Base-by-base conservation (phyloP, 2,329 filamentous ascomycete species). In the Exophiala phaeomuriformis region DNA sequence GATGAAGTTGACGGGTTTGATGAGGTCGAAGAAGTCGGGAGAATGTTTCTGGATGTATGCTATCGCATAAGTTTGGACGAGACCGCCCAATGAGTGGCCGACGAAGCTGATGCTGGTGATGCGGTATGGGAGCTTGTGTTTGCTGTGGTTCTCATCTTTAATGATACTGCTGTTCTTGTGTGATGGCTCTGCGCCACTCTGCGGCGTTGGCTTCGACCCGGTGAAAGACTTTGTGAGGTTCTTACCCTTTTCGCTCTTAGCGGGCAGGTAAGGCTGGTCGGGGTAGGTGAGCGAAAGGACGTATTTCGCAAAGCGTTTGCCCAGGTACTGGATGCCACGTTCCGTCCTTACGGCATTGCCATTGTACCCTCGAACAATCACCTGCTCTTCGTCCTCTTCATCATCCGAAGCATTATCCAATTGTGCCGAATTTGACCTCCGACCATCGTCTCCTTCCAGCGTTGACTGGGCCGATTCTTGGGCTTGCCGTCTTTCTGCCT, bases 271-370 rank as follows among this genome's bases (percentile, higher is more conserved):
- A 3, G 91, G 90, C 64, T 97, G 90, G 65, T 96, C 90, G 0
- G 93, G 93, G 66, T 95, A 95, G 31, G 91, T 95, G 73, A 95
- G 84, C 49, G 85, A 80, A 41, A 98, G 76, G 31, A 97, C 82
- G 67, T 91, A 95, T 73, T 90, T 90, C 19, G 93, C 93, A 29
- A 98, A 79, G 47, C 93, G 82, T 69, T 97, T 97, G 19, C 93
- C 93, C 3, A 98, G 80, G 69, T 95, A 98, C 68, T 97, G 95
- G 65, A 98, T 97, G 10, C 93, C 93, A 60, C 85, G 84, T 71
- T 98, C 93, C 1, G 93, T 98, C 53, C 86, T 85, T 36, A 80
- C 77, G 31, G 75, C 69, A 58, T 83, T 84, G 60, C 75, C 73
- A 63, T 78, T 78, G 6, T 76, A 73, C 2, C 77, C 72, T 19